phyloP scores from a whole-genome alignment of 495 filamentous ascomycete genomes.

The Talaromyces nanjingensis region DNA sequence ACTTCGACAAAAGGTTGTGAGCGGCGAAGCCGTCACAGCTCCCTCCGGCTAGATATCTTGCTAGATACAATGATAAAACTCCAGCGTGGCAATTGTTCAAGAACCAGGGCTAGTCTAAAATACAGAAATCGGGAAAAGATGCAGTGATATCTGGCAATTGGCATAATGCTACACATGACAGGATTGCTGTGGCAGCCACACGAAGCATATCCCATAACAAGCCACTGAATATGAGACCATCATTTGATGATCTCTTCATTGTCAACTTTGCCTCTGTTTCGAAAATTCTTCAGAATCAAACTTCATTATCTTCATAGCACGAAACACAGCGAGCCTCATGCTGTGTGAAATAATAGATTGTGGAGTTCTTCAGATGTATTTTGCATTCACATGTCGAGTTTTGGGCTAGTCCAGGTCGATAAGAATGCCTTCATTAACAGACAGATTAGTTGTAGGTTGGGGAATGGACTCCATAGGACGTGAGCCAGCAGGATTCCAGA shows the following conservation, averaged over 20 bases:
- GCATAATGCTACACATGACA: not conserved
- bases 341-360: not conserved
- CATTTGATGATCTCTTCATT: no score
- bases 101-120: not conserved
- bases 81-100: not conserved
- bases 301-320: not conserved
- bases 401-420: not conserved
- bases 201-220: not conserved
- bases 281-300: no score
- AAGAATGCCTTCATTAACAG: not conserved
- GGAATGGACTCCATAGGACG: not conserved
- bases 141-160: not conserved
- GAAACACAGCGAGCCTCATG: not conserved
- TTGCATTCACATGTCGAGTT: not conserved
- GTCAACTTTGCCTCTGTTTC: no score
- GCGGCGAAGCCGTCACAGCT: conserved; percentile 23
- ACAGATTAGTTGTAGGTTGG: not conserved
- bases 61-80: not conserved
- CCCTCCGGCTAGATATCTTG: not conserved
- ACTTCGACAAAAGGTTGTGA: conserved; percentile 42
- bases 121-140: not conserved
- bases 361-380: not conserved
- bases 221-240: no score
- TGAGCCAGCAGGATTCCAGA: conserved; percentile 17
- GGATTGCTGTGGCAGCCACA: not conserved